phyloP scores from a whole-genome alignment of 495 filamentous ascomycete species.

The Penicillium longicatenatum region DNA sequence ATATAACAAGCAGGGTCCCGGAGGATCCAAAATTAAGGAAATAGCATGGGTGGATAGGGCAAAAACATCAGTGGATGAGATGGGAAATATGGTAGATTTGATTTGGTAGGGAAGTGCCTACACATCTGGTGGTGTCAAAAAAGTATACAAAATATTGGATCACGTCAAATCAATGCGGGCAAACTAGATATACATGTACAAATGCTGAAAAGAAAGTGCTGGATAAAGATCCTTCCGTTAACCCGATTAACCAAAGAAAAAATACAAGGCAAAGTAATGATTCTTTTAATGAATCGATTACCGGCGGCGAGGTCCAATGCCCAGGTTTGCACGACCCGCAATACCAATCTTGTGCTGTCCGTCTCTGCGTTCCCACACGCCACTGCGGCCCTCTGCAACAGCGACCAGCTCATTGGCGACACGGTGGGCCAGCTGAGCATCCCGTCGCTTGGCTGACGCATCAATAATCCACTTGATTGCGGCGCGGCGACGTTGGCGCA shows the following conservation, averaged over 20 bases:
- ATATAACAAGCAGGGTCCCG: conserved; percentile 16
- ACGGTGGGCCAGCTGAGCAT: conserved; percentile 67
- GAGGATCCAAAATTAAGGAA: not conserved
- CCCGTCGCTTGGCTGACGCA: conserved; percentile 69
- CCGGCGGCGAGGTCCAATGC: conserved; percentile 26
- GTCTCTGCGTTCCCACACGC: conserved; percentile 78
- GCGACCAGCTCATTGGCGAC: conserved; percentile 86
- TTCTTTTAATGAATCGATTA: conserved; percentile 11
- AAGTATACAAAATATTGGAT: conserved; percentile 3
- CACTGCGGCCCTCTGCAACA: conserved; percentile 82
- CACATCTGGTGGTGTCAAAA: not conserved
- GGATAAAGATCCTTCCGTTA: conserved; percentile 9
- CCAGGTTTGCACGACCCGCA: conserved; percentile 70
- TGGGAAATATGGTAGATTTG: not conserved
- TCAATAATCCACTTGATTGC: conserved; percentile 90
- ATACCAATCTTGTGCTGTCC: conserved; percentile 74
- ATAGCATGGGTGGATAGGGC: not conserved
- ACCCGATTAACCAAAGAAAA: conserved; percentile 13
- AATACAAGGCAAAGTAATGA: not conserved
- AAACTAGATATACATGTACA: conserved; percentile 19
- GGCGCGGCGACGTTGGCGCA: conserved; percentile 71
- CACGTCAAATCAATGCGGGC: conserved; percentile 11
- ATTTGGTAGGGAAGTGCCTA: not conserved
- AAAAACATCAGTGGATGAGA: not conserved
- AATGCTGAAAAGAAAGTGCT: conserved; percentile 15